Conservation (phyloP, 345 rosid species). For the Citrus hindsii region DNA sequence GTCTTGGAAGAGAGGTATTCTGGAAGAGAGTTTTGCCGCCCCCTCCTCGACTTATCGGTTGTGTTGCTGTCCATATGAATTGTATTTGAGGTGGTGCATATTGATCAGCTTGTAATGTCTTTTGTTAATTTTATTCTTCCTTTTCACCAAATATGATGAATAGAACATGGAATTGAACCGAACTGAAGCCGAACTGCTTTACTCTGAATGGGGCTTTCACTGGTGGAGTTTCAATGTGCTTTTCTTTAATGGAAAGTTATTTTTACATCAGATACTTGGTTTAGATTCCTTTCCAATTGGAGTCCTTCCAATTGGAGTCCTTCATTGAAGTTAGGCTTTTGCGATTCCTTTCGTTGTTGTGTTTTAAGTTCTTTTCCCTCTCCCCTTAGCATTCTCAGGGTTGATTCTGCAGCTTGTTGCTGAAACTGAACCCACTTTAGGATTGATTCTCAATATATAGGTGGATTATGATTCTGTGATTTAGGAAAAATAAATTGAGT, state of each 20-base stretch:
- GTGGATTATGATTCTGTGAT: too few relatives aligned
- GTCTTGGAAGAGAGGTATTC: conserved; percentile 58
- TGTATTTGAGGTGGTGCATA: too few relatives aligned
- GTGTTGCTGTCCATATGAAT: not conserved
- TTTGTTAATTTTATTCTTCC: not conserved
- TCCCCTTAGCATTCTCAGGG: not conserved
- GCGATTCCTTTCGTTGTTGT: too few relatives aligned
- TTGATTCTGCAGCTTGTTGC: too few relatives aligned
- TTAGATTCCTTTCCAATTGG: not conserved
- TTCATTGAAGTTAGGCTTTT: too few relatives aligned
- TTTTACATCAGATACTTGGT: not conserved
- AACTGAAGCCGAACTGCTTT: not conserved
- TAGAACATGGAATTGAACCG: not conserved
- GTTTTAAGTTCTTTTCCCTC: not conserved
- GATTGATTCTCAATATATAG: too few relatives aligned
- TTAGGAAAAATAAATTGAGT: too few relatives aligned
- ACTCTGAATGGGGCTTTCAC: not conserved
- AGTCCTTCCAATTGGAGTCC: too few relatives aligned
- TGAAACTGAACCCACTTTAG: too few relatives aligned
- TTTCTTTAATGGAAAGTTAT: not conserved
- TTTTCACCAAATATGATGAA: not conserved
- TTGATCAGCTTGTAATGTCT: not conserved
- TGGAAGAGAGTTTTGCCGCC: conserved; percentile 36
- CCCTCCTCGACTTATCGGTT: conserved; percentile 36
- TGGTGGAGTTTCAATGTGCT: not conserved